Conservation (phyloP, 495 filamentous ascomycete species). For the Neurospora sp. region DNA sequence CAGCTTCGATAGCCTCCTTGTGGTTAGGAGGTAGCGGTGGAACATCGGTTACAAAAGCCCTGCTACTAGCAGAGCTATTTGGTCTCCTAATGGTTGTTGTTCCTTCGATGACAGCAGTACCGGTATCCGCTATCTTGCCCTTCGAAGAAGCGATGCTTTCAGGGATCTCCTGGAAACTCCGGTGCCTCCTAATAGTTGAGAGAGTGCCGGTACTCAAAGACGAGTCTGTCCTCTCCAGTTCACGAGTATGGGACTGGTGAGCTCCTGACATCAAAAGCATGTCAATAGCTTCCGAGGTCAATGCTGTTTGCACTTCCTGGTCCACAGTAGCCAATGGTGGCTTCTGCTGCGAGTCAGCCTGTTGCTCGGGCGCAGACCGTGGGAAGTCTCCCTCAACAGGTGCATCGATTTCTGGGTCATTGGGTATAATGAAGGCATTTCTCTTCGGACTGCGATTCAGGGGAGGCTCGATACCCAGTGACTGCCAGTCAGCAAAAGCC, state of each 20-base stretch:
- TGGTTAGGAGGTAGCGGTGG: constrained; percentile 79
- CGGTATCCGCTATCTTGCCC: constrained; percentile 19
- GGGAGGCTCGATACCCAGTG: constrained; percentile 42
- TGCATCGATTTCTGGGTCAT: constrained; percentile 16
- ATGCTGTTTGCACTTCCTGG: constrained; percentile 61
- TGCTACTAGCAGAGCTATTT: constrained; percentile 57
- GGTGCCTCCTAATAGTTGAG: constrained; percentile 24
- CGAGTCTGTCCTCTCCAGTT: constrained; percentile 12
- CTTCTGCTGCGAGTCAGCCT: constrained; percentile 24
- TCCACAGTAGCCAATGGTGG: constrained; percentile 40
- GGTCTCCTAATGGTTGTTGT: constrained; percentile 40
- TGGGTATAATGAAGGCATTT: constrained; percentile 39
- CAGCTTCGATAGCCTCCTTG: constrained; percentile 74
- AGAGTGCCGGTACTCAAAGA: constrained; percentile 20
- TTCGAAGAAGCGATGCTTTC: constrained; percentile 28
- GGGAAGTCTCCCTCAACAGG: constrained; percentile 12
- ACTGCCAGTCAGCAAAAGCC: constrained; percentile 39
- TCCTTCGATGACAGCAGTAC: constrained; percentile 17
- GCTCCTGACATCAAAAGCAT: constrained; percentile 43
- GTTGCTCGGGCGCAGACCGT: constrained; percentile 27
- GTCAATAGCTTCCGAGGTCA: constrained; percentile 66
- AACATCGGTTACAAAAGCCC: constrained; percentile 17
- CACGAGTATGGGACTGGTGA: constrained; percentile 20
- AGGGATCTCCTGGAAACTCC: constrained; percentile 27
- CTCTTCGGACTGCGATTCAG: constrained; percentile 36